Evolutionary conservation across 352 stramenopile species (phyloP).

Genomic region (Globisporangium spiculum): DNA sequence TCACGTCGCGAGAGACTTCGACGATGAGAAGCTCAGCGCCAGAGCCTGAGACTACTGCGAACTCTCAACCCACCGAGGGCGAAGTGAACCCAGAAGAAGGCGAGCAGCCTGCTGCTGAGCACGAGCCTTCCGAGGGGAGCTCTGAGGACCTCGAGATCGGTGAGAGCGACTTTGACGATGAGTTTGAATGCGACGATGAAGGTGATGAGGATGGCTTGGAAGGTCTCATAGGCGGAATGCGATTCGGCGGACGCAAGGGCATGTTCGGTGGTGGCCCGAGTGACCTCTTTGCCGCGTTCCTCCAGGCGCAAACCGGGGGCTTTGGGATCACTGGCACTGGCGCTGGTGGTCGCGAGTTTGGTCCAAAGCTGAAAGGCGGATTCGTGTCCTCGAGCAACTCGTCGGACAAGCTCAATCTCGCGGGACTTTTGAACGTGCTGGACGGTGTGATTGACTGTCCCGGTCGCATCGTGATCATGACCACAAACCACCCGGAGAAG

Average conservation of each 20-base stretch:
- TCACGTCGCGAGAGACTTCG: constrained; percentile 21
- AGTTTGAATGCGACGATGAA: constrained; percentile 6
- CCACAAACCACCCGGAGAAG: constrained; percentile 87
- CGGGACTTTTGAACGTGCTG: constrained; percentile 77
- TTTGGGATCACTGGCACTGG: neutral
- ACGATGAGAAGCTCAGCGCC: neutral
- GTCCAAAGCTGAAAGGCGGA: neutral
- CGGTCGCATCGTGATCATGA: constrained; percentile 85
- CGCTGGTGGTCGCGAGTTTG: neutral
- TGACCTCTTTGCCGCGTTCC: constrained; percentile 3
- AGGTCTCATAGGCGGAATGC: neutral
- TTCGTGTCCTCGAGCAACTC: constrained; percentile 9
- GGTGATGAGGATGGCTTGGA: neutral
- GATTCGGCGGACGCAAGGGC: neutral
- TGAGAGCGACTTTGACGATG: neutral
- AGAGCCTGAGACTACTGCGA: neutral
- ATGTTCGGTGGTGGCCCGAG: neutral
- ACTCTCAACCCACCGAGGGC: neutral
- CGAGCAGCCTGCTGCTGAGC: constrained; percentile 4
- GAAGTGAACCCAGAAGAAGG: neutral
- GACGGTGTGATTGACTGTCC: constrained; percentile 81
- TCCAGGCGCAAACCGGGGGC: neutral
- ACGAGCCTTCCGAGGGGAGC: constrained; percentile 1
- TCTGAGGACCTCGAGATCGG: constrained; percentile 8
- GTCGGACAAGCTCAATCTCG: constrained; percentile 50